These are phyloP conservation scores for Lepiota subincarnata DNA, from an alignment of 768 basidiomycete genomes.

Conservation along the genomic window DNA sequence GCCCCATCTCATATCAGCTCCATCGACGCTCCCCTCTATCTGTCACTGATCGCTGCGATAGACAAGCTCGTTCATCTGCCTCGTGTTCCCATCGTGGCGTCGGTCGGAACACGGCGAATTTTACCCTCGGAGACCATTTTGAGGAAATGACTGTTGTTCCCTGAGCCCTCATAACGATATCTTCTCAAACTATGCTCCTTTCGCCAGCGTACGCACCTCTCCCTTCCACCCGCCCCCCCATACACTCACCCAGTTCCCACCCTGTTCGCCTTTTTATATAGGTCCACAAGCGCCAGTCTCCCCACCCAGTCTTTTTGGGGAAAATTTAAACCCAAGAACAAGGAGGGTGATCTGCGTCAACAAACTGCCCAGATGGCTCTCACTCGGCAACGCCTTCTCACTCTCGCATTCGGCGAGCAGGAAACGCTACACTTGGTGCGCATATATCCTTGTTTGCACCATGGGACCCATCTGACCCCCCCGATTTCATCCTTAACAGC, in stretches of 20 bases:
- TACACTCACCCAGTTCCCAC: constrained; percentile 25
- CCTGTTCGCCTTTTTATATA: constrained; percentile 37
- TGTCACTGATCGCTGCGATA: constrained; percentile 20
- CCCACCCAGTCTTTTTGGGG: constrained; percentile 54
- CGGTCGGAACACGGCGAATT: constrained; percentile 11
- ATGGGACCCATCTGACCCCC: constrained; percentile 3
- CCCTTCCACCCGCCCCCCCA: constrained; percentile 21
- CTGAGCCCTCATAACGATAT: constrained; percentile 18
- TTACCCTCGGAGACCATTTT: constrained; percentile 21
- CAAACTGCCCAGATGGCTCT: constrained; percentile 62
- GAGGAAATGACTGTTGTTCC: constrained; percentile 26
- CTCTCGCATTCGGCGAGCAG: constrained; percentile 80
- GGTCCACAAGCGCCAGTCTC: constrained; percentile 62
- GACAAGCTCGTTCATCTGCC: constrained; percentile 32
- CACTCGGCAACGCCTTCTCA: constrained; percentile 70
- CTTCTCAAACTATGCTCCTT: constrained; percentile 56
- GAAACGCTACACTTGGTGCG: constrained; percentile 76
- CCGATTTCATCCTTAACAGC: constrained; percentile 34
- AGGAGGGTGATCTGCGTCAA: constrained; percentile 50
- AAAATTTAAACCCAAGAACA: constrained; percentile 70
- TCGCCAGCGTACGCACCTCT: constrained; percentile 67
- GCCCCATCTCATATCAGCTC: neutral
- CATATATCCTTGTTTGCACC: constrained; percentile 8
- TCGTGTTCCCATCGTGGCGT: constrained; percentile 55
- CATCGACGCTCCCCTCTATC: neutral